Percentiles rank a stretch among this genome's conserved stretches.
Evolutionary conservation across 2,329 filamentous ascomycete genomes (phyloP).

Genomic region (Diaporthe sp.): DNA sequence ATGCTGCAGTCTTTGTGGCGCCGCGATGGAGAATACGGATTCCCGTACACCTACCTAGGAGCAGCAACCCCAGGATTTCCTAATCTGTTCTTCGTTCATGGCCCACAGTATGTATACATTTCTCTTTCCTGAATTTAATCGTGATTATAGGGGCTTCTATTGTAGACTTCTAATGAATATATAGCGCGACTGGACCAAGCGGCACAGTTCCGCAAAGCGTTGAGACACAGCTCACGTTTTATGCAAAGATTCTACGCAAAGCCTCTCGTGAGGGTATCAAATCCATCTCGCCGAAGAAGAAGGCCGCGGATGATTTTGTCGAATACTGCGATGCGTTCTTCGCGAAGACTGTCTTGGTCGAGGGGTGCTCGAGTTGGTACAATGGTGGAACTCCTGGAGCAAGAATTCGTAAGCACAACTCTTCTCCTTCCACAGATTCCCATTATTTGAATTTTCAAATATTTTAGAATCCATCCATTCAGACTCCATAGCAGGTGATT

Average conservation of each 20-base stretch:
- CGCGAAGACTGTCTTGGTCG: constrained; percentile 63
- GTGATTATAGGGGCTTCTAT: neutral
- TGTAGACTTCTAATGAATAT: neutral
- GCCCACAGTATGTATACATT: constrained; percentile 57
- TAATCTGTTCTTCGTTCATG: constrained; percentile 73
- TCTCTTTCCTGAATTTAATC: no score
- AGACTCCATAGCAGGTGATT: no score
- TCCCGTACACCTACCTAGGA: constrained; percentile 76
- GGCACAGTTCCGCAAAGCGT: constrained; percentile 75
- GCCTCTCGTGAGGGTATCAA: constrained; percentile 73
- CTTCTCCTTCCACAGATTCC: no score
- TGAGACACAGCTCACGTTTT: constrained; percentile 74
- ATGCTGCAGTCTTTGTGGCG: constrained; percentile 69
- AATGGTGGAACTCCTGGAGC: constrained; percentile 73
- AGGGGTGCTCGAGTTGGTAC: constrained; percentile 75
- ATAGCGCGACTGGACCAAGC: constrained; percentile 59
- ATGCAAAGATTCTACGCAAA: constrained; percentile 76
- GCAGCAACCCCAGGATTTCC: constrained; percentile 73
- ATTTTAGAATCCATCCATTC: no score
- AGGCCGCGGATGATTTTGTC: constrained; percentile 72
- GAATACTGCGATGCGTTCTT: constrained; percentile 69
- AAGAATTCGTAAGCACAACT: no score
- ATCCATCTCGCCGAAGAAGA: constrained; percentile 64
- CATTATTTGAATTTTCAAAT: no score
- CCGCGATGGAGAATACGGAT: constrained; percentile 64